These are phyloP conservation scores for Kitagawia praeruptora DNA, from an alignment of 129 eudicot species.

Conservation along the genomic window DNA sequence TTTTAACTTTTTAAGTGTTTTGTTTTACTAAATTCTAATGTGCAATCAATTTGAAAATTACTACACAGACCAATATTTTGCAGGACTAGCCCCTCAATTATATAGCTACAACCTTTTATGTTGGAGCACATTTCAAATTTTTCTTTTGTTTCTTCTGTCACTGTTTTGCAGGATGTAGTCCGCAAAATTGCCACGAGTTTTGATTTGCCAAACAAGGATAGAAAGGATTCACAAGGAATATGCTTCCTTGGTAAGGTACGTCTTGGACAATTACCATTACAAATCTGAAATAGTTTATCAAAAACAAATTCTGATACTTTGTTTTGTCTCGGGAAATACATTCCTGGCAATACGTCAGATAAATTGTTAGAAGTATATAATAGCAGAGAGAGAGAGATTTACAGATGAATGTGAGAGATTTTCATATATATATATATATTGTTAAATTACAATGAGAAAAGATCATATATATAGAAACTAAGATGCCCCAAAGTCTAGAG, in stretches of 20 bases:
- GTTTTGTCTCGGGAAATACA: not conserved
- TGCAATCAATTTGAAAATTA: not conserved
- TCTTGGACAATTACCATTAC: conserved; percentile 12
- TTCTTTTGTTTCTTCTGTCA: not conserved
- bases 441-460: no score
- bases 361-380: no score
- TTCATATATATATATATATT: no score
- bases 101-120: not conserved
- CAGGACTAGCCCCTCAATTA: not conserved
- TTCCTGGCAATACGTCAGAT: not conserved
- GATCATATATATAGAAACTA: no score
- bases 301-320: not conserved
- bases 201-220: conserved; percentile 76
- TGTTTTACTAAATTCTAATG: not conserved
- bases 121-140: conserved; percentile 8
- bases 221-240: conserved; percentile 98
- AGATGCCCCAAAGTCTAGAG: no score
- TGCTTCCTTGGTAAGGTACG: conserved; percentile 98
- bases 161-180: conserved; percentile 63
- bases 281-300: not conserved
- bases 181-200: conserved; percentile 62
- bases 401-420: no score
- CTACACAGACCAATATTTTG: not conserved
- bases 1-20: not conserved
- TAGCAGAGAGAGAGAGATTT: no score